These are phyloP conservation scores for Xylaria sp. DNA, from an alignment of 2,329 filamentous ascomycete genomes.

Conservation along the genomic window DNA sequence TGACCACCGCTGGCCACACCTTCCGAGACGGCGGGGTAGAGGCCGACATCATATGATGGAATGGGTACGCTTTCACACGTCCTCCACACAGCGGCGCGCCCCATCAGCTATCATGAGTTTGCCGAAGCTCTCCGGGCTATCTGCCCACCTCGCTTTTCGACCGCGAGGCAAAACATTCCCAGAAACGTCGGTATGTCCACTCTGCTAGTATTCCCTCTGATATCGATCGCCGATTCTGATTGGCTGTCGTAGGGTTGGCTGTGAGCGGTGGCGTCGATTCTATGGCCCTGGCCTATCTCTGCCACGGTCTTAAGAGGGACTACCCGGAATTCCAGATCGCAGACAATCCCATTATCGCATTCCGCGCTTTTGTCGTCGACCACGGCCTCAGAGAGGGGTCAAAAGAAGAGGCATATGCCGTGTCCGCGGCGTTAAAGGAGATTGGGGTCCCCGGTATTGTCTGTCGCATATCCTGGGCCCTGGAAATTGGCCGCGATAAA, in stretches of 20 bases:
- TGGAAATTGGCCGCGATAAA: conserved; percentile 35
- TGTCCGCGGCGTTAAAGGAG: conserved; percentile 44
- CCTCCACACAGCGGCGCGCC: conserved; percentile 47
- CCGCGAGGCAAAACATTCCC: conserved; percentile 41
- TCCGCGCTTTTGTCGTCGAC: conserved; percentile 60
- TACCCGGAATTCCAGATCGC: conserved; percentile 47
- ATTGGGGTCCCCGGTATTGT: conserved; percentile 44
- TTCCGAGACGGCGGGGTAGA: not conserved
- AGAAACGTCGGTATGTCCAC: conserved; percentile 51
- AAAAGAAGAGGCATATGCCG: conserved; percentile 55
- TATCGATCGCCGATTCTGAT: not conserved
- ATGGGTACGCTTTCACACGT: conserved; percentile 49
- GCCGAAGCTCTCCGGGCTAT: conserved; percentile 56
- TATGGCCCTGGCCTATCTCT: conserved; percentile 89
- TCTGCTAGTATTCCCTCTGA: not conserved
- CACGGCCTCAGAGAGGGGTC: conserved; percentile 62
- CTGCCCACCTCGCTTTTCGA: conserved; percentile 57
- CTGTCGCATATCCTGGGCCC: conserved; percentile 56
- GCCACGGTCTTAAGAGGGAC: conserved; percentile 52
- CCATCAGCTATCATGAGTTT: conserved; percentile 50
- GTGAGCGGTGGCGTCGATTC: conserved; percentile 94
- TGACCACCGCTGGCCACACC: not conserved
- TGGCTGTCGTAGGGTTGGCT: conserved; percentile 67
- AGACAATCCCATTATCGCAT: conserved; percentile 50
- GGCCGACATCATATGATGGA: conserved; percentile 41